A percentile compares a stretch with the other conserved stretches of the same genome.
Conservation (phyloP, 2,329 filamentous ascomycete genomes). For the Phyllachora maydis region DNA sequence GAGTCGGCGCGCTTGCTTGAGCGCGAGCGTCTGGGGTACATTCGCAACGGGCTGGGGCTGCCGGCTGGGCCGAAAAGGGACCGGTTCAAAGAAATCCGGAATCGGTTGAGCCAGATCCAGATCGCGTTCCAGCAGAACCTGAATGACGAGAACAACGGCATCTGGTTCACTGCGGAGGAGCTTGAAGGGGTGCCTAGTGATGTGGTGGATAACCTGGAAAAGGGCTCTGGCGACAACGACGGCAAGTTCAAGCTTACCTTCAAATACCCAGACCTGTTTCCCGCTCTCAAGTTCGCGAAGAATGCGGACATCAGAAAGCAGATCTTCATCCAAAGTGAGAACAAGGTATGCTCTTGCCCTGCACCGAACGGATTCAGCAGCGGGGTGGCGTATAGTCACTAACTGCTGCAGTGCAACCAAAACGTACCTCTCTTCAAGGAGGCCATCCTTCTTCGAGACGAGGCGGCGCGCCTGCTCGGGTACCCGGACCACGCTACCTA, state of each 20-base stretch:
- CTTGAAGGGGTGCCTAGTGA: conserved; percentile 57
- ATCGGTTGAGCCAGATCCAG: conserved; percentile 50
- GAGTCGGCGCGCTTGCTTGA: conserved; percentile 56
- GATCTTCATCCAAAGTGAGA: conserved; percentile 57
- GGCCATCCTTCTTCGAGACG: conserved; percentile 53
- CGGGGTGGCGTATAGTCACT: too few relatives aligned
- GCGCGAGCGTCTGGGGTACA: conserved; percentile 59
- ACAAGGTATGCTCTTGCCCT: too few relatives aligned
- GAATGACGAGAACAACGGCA: conserved; percentile 63
- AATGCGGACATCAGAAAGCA: conserved; percentile 47
- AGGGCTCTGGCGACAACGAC: conserved; percentile 51
- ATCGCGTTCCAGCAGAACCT: conserved; percentile 64
- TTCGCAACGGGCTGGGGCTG: conserved; percentile 54
- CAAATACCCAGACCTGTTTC: conserved; percentile 70
- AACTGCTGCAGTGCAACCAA: conserved; percentile 29
- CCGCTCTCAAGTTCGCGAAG: conserved; percentile 56
- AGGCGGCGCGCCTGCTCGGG: conserved; percentile 55
- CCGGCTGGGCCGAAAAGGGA: conserved; percentile 50
- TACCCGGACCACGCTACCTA: conserved; percentile 62
- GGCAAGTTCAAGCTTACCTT: conserved; percentile 55
- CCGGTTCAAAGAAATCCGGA: conserved; percentile 74
- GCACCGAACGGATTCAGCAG: too few relatives aligned
- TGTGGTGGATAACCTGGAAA: conserved; percentile 43
- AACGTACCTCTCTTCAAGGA: conserved; percentile 60
- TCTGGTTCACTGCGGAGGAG: conserved; percentile 59